A percentile compares a stretch with the other conserved stretches of the same genome.
These are phyloP conservation scores for Xylaria acuta DNA, from an alignment of 495 filamentous ascomycete genomes.

Conservation along the genomic window DNA sequence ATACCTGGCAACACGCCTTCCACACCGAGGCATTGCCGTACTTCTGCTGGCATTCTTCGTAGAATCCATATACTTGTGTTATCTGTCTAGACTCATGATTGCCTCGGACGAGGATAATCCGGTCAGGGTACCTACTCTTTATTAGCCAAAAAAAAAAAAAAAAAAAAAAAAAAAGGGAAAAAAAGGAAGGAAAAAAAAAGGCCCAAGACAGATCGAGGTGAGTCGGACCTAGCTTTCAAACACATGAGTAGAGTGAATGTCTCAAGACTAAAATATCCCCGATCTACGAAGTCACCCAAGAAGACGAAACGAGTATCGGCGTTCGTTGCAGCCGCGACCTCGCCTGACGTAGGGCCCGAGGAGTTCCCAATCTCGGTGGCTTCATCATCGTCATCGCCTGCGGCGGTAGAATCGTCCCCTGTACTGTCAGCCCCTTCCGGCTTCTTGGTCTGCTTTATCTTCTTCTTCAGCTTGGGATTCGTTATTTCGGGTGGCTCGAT, in stretches of 20 bases:
- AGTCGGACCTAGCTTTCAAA: slow-evolving; percentile 88
- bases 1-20: slow-evolving; percentile 99
- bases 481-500: slow-evolving; percentile 88
- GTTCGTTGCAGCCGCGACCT: slow-evolving; percentile 56
- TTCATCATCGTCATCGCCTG: slow-evolving; percentile 60
- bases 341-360: slow-evolving; percentile 47
- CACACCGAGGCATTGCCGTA: slow-evolving; percentile 98
- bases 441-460: slow-evolving; percentile 65
- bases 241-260: slow-evolving; percentile 96
- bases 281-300: slow-evolving; percentile 95
- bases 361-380: slow-evolving; percentile 47
- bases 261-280: slow-evolving; percentile 97
- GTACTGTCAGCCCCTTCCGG: slow-evolving; percentile 31
- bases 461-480: slow-evolving; percentile 81
- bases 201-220: no score
- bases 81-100: slow-evolving; percentile 99
- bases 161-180: no score
- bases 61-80: slow-evolving; percentile 98
- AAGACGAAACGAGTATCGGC: slow-evolving; percentile 91
- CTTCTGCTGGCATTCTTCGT: slow-evolving; percentile 97
- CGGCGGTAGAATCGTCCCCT: slow-evolving; percentile 49
- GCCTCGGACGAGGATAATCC: slow-evolving; percentile 92
- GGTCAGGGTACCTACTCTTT: slow-evolving; percentile 80
- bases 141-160: slow-evolving; percentile 42
- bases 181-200: no score